These are phyloP conservation scores for Acanthamoeba comandoni DNA, from an alignment of 208 protist genomes.

Conservation along the genomic window DNA sequence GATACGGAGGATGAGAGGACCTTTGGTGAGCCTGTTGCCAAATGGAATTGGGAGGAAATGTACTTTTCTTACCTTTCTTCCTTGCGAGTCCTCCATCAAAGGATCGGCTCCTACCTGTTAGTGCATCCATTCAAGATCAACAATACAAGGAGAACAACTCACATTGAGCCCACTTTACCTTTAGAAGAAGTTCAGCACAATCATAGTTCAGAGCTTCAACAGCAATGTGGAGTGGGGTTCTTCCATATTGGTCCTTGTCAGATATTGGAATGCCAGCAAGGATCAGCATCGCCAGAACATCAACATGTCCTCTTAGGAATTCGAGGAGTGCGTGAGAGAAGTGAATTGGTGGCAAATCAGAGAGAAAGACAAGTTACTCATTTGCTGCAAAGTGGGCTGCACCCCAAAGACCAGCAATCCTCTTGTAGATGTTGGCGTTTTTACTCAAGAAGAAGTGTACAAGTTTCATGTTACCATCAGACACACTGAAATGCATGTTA, in stretches of 20 bases:
- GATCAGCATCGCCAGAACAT: constrained; percentile 1
- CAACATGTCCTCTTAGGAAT: not conserved
- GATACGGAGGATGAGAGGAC: too few species aligned
- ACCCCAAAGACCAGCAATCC: constrained; percentile 9
- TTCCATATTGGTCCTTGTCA: not conserved
- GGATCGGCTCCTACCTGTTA: too few species aligned
- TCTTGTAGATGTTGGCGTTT: constrained; percentile 16
- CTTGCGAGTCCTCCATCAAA: too few species aligned
- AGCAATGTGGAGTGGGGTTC: not conserved
- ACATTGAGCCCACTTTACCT: not conserved
- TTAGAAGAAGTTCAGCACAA: not conserved
- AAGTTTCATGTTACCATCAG: not conserved
- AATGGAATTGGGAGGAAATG: too few species aligned
- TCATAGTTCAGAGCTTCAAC: not conserved
- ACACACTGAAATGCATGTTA: not conserved
- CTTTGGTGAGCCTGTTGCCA: too few species aligned
- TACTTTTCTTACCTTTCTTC: too few species aligned
- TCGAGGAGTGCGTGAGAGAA: not conserved
- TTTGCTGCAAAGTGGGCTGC: constrained; percentile 12
- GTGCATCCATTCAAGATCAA: too few species aligned
- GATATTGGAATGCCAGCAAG: not conserved
- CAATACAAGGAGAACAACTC: too few species aligned
- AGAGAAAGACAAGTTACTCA: constrained; percentile 1
- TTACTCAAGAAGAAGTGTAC: constrained; percentile 4
- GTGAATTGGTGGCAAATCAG: not conserved